A percentile compares a stretch with the other conserved stretches of the same genome.
Evolutionary conservation across 1,284 basidiomycete genomes (phyloP).

Genomic region (Pulveroboletus sp.): DNA sequence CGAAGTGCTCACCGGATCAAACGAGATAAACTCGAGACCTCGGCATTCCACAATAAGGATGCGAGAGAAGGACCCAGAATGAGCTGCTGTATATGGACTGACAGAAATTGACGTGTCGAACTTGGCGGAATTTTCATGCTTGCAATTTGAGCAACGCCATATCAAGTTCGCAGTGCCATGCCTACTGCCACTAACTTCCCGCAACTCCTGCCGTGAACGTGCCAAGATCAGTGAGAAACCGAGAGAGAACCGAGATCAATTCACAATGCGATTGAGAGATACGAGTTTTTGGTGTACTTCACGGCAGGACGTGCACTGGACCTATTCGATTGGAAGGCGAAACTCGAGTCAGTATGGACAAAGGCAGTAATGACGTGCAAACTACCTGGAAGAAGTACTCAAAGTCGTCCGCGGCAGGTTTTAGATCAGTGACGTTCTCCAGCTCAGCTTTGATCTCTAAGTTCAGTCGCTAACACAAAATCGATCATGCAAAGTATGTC

Average conservation of each 20-base stretch:
- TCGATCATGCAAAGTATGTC: not conserved
- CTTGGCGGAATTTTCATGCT: constrained; percentile 76
- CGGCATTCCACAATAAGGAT: constrained; percentile 73
- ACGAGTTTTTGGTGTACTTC: constrained; percentile 72
- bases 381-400: constrained; percentile 76
- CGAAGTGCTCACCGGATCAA: constrained; percentile 58
- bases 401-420: constrained; percentile 63
- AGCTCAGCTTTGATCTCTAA: constrained; percentile 77
- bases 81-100: constrained; percentile 57
- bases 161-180: constrained; percentile 73
- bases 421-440: constrained; percentile 71
- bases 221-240: constrained; percentile 4
- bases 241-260: constrained; percentile 16
- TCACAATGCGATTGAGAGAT: constrained; percentile 65
- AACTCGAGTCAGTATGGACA: not conserved
- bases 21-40: constrained; percentile 73
- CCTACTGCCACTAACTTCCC: constrained; percentile 60
- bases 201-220: constrained; percentile 60
- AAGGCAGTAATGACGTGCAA: not conserved
- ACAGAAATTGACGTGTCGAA: constrained; percentile 58
- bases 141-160: constrained; percentile 76
- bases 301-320: constrained; percentile 77
- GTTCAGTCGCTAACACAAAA: constrained; percentile 46
- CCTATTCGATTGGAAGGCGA: constrained; percentile 43
- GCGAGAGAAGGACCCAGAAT: constrained; percentile 58